phyloP scores from a whole-genome alignment of 2,329 filamentous ascomycete genomes.

The Thielaviopsis populi region DNA sequence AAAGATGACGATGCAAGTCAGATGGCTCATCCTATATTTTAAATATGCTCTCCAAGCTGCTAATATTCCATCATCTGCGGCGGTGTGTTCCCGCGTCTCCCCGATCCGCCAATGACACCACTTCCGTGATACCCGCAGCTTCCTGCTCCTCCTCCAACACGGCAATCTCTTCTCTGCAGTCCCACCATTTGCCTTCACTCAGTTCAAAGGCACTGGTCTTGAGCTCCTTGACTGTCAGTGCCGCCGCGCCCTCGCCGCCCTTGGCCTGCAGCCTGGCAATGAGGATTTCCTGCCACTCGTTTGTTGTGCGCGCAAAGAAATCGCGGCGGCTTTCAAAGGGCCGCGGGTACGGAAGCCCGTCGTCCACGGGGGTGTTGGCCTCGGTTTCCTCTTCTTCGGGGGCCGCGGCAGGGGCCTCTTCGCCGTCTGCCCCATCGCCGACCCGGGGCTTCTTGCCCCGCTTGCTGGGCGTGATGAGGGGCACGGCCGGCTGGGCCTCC shows the following conservation, averaged over 20 bases:
- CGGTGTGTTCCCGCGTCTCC: constrained; percentile 34
- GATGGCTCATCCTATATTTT: no score
- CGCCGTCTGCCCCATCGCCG: constrained; percentile 30
- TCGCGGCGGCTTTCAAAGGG: constrained; percentile 84
- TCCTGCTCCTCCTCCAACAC: constrained; percentile 92
- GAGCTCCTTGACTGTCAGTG: constrained; percentile 72
- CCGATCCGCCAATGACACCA: constrained; percentile 71
- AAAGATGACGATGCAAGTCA: no score
- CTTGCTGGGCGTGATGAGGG: constrained; percentile 36
- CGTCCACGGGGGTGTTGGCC: constrained; percentile 42
- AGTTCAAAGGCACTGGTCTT: constrained; percentile 80
- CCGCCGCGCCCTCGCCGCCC: constrained; percentile 45
- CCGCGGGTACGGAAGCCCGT: constrained; percentile 60
- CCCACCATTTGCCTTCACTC: constrained; percentile 98
- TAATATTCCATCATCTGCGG: constrained; percentile 17
- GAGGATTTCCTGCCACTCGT: constrained; percentile 79
- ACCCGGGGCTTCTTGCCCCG: constrained; percentile 38
- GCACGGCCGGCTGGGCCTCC: constrained; percentile 31
- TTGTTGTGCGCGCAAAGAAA: constrained; percentile 77
- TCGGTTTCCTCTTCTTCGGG: constrained; percentile 33
- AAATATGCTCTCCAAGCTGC: no score
- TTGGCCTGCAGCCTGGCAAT: constrained; percentile 60
- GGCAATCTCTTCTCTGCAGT: constrained; percentile 84
- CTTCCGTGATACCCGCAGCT: constrained; percentile 84
- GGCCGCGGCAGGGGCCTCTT: constrained; percentile 23